Evolutionary conservation across 805 yeast genomes (phyloP).

Genomic region (Wickerhamiella parazyma): DNA sequence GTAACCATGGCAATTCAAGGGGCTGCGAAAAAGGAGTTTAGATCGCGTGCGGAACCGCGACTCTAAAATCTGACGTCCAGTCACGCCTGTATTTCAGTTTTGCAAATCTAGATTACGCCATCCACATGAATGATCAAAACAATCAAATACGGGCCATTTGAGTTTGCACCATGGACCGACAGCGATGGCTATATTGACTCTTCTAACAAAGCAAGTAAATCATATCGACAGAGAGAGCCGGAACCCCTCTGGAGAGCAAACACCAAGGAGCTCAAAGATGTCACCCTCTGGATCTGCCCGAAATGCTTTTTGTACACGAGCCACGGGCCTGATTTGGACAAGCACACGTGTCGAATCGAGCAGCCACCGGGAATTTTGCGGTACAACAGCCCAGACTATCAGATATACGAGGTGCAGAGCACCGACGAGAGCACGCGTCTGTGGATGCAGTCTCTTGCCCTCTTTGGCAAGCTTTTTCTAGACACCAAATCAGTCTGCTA

Average conservation of each 20-base stretch:
- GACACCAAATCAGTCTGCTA: slow-evolving; percentile 84
- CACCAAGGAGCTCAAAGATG: slow-evolving; percentile 11
- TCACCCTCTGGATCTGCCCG: slow-evolving; percentile 54
- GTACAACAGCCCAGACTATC: slow-evolving; percentile 43
- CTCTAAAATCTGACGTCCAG: neutral
- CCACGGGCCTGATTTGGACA: slow-evolving; percentile 29
- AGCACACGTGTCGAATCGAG: slow-evolving; percentile 32
- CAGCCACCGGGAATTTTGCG: slow-evolving; percentile 52
- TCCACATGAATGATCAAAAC: slow-evolving; percentile 40
- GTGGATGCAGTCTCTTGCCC: slow-evolving; percentile 68
- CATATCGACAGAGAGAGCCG: slow-evolving; percentile 19
- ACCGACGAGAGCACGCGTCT: slow-evolving; percentile 34
- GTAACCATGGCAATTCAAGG: neutral
- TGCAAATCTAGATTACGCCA: neutral
- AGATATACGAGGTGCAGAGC: slow-evolving; percentile 60
- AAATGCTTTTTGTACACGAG: slow-evolving; percentile 73
- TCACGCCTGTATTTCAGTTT: neutral
- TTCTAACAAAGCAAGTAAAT: slow-evolving; percentile 18
- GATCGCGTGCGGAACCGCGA: too few relatives aligned
- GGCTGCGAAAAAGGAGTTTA: neutral
- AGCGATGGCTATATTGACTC: slow-evolving; percentile 60
- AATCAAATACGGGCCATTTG: slow-evolving; percentile 54
- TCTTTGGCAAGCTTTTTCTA: slow-evolving; percentile 76
- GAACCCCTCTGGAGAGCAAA: slow-evolving; percentile 12
- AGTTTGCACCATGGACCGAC: slow-evolving; percentile 78